Base-by-base conservation (phyloP, 768 basidiomycete genomes). In the Sarcodon sp. region DNA sequence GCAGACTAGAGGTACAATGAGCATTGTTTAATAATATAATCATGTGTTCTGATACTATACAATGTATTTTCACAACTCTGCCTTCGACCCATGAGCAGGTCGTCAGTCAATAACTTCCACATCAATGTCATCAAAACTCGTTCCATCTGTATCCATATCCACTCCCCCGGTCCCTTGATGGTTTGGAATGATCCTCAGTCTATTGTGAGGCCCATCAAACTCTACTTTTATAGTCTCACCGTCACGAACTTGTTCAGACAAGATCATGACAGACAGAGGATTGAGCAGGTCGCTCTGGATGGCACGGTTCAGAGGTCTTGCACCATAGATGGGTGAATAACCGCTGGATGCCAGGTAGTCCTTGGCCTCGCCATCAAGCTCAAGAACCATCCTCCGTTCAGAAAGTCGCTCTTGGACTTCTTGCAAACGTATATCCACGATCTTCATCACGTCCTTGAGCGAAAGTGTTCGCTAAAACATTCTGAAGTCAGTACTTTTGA, bases 281-380 rank as follows among this genome's bases (percentile, higher is more conserved):
- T 96, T 93, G 57, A 98, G 73, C 34, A 99, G 72, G 57, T 97
- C 90, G 56, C 75, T 82, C 65, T 96, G 93, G 54, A 99, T 93
- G 4, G 87, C 77, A 33, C 92, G 77, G 59, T 89, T 88, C 53
- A 97, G 74, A 1, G 94, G 96, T 37, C 94, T 80, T 48, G 93
- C 94, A 54, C 94, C 92, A 59, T 94, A 96, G 15, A 71, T 67
- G 1, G 89, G 70, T 43, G 85, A 85, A 64, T 88, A 91, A 0
- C 87, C 88, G 44, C 79, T 69, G 15, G 82, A 80, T 52, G 74
- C 73, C 32, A 92, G 75, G 59, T 81, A 89, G 47, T 76, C 69
- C 65, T 86, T 88, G 53, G 86, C 81, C 31, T 70, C 77, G n/a
- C 72, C 64, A 59, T 91, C 83, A 35, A 98, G 63, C 45, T 83